A percentile compares a stretch with the other conserved stretches of the same genome.
Conservation (phyloP, 305 asterid species). For the Galium porrigens region DNA sequence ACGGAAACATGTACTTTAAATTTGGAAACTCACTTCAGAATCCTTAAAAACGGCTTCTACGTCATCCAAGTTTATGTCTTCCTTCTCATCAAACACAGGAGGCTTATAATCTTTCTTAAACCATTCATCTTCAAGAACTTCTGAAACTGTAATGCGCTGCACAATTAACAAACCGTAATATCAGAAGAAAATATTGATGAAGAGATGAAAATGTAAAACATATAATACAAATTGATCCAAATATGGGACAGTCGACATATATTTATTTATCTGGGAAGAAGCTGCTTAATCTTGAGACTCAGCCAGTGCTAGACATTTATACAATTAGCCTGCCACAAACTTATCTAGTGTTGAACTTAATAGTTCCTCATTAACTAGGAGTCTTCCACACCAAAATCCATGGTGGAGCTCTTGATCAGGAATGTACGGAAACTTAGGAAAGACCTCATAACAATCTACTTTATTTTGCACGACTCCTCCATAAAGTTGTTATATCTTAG, state of each 20-base stretch:
- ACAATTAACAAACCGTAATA: constrained; percentile 7
- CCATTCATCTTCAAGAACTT: constrained; percentile 65
- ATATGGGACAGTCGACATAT: not conserved
- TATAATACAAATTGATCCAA: not conserved
- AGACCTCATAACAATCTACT: not conserved
- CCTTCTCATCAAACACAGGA: constrained; percentile 61
- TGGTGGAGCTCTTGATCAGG: not conserved
- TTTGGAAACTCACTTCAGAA: constrained; percentile 39
- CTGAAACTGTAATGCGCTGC: constrained; percentile 64
- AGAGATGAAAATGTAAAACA: not conserved
- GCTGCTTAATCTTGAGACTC: not conserved
- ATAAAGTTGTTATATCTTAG: not conserved
- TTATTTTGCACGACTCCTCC: not conserved
- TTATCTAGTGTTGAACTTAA: not conserved
- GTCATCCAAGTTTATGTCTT: constrained; percentile 61
- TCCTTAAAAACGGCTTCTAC: constrained; percentile 84
- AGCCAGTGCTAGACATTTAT: not conserved
- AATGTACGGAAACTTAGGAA: not conserved
- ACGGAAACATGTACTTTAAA: not conserved
- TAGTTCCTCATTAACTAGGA: not conserved
- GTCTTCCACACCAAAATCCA: not conserved
- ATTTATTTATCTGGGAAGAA: not conserved
- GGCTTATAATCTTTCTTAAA: constrained; percentile 65
- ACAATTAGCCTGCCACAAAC: not conserved
- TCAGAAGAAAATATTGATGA: constrained; percentile 7